phyloP scores from a whole-genome alignment of 1,284 basidiomycete genomes.

The Irpex rosettiformis region DNA sequence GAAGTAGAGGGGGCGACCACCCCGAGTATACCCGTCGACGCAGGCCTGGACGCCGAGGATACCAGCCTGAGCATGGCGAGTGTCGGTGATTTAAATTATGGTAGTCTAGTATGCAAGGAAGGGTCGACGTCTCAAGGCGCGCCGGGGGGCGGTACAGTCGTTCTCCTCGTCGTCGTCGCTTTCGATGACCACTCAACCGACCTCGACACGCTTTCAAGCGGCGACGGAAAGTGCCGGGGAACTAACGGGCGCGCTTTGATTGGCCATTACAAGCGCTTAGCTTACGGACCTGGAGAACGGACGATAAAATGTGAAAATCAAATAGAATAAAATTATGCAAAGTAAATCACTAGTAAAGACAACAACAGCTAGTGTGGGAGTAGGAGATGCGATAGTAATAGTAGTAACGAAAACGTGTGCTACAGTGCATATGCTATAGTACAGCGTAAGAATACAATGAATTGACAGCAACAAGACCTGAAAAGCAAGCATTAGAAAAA shows the following conservation, averaged over 20 bases:
- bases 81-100: constrained; percentile 7
- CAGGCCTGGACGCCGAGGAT: constrained; percentile 47
- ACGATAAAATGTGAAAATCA: not conserved
- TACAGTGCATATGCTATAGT: constrained; percentile 10
- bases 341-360: no score
- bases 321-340: constrained; percentile 3
- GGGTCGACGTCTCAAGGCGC: not conserved
- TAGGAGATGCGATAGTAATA: not conserved
- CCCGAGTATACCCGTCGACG: constrained; percentile 64
- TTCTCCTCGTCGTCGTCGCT: constrained; percentile 23
- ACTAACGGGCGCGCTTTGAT: constrained; percentile 18
- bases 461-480: constrained; percentile 2
- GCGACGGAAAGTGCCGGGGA: constrained; percentile 17
- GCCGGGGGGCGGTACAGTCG: constrained; percentile 1
- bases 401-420: not conserved
- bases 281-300: not conserved
- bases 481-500: not conserved
- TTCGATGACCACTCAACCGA: constrained; percentile 19
- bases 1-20: constrained; percentile 43
- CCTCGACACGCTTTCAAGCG: constrained; percentile 16
- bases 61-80: constrained; percentile 61
- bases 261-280: constrained; percentile 11
- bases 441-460: constrained; percentile 8
- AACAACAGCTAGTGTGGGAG: not conserved
- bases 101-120: constrained; percentile 9